Percentiles rank a stretch among this genome's conserved stretches.
Conservation (phyloP, 2,329 filamentous ascomycete species). For the Penicillium sp. region DNA sequence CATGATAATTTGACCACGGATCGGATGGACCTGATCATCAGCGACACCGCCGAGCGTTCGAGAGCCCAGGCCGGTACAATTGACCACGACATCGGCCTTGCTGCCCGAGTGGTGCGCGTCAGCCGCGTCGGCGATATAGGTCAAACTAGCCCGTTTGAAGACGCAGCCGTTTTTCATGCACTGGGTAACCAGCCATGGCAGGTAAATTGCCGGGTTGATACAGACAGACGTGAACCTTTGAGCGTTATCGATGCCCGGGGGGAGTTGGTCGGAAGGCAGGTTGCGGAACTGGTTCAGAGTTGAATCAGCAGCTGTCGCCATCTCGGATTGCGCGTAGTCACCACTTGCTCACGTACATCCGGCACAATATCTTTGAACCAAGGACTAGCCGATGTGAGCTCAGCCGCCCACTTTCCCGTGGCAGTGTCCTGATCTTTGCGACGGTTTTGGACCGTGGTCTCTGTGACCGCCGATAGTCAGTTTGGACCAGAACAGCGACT, state of each 20-base stretch:
- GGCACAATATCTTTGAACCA: constrained; percentile 4
- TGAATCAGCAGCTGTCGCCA: too few species aligned
- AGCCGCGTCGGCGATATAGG: background rate
- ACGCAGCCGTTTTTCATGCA: constrained; percentile 1
- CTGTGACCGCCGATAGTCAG: constrained; percentile 16
- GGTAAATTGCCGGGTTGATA: constrained; percentile 3
- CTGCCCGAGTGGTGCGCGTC: background rate
- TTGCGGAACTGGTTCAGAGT: background rate
- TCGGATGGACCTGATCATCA: constrained; percentile 65
- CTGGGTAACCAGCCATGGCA: constrained; percentile 1
- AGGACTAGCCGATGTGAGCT: constrained; percentile 1
- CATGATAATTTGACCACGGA: constrained; percentile 73
- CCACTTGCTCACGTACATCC: background rate
- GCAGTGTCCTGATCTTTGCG: constrained; percentile 1
- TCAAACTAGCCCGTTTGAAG: constrained; percentile 1
- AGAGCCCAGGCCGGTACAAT: constrained; percentile 73
- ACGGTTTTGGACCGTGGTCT: constrained; percentile 1
- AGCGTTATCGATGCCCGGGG: constrained; percentile 1
- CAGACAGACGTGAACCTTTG: constrained; percentile 28
- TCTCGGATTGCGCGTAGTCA: too few species aligned
- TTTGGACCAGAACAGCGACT: too few species aligned
- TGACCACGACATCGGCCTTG: constrained; percentile 63
- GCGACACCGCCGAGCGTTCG: constrained; percentile 70
- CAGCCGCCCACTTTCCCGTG: constrained; percentile 2
- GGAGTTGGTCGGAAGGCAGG: background rate